Conservation (phyloP, 1,284 basidiomycete species). For the Ceratobasidium sp. region DNA sequence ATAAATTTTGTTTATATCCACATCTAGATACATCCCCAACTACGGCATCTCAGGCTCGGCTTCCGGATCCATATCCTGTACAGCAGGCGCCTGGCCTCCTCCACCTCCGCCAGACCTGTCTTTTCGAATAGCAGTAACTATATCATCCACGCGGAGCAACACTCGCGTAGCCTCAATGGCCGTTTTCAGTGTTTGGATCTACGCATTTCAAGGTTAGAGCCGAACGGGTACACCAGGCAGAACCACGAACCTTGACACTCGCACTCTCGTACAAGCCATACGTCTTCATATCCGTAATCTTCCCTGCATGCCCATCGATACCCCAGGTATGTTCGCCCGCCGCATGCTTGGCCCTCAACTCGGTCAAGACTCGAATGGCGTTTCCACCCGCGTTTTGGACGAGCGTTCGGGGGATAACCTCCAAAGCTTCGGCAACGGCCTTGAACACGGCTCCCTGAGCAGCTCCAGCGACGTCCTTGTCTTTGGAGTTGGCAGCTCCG, state of each 20-base stretch:
- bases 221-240: background rate
- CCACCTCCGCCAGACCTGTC: slow-evolving; percentile 60
- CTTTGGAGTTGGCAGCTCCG: slow-evolving; percentile 73
- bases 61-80: slow-evolving; percentile 56
- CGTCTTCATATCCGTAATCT: slow-evolving; percentile 93
- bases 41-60: slow-evolving; percentile 30
- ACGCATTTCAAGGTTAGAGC: background rate
- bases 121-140: slow-evolving; percentile 83
- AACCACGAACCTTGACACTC: slow-evolving; percentile 82
- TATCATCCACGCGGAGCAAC: slow-evolving; percentile 92
- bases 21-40: background rate
- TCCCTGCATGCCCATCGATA: slow-evolving; percentile 93
- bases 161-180: slow-evolving; percentile 95
- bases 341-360: slow-evolving; percentile 93
- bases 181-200: slow-evolving; percentile 97
- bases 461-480: slow-evolving; percentile 26
- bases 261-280: slow-evolving; percentile 96
- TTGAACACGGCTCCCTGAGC: slow-evolving; percentile 57
- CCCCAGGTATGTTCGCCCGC: slow-evolving; percentile 91
- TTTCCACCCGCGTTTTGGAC: slow-evolving; percentile 97
- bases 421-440: slow-evolving; percentile 95
- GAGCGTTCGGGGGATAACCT: slow-evolving; percentile 95
- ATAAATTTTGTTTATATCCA: background rate
- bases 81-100: slow-evolving; percentile 56
- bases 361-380: slow-evolving; percentile 90